Evolutionary conservation across 148 eudicot species (phyloP).

Genomic region (Nepenthes gracilis): DNA sequence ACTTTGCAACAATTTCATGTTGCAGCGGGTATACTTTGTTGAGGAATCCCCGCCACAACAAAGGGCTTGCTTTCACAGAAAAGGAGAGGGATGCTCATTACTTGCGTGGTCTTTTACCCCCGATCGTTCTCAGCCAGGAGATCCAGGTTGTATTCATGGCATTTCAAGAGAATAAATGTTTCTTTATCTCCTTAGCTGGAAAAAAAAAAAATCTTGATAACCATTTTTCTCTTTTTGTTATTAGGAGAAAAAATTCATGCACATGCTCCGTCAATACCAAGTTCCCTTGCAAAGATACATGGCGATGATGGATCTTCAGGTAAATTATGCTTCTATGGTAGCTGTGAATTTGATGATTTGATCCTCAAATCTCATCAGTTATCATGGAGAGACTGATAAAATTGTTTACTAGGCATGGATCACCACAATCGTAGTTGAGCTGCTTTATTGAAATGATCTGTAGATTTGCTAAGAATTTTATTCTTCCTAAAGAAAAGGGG

Average conservation of each 20-base stretch:
- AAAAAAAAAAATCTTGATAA: background rate
- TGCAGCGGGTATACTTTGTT: constrained; percentile 70
- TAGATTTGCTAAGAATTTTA: too few relatives aligned
- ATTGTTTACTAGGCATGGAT: background rate
- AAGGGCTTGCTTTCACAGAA: constrained; percentile 75
- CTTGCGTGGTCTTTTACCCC: constrained; percentile 82
- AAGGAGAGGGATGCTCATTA: constrained; percentile 87
- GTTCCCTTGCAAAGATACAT: constrained; percentile 76
- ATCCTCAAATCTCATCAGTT: too few relatives aligned
- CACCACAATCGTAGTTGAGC: too few relatives aligned
- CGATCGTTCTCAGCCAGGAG: constrained; percentile 47
- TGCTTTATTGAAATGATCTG: too few relatives aligned
- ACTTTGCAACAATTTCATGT: too few relatives aligned
- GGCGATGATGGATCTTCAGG: constrained; percentile 97
- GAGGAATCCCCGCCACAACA: constrained; percentile 86
- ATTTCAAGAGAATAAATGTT: background rate
- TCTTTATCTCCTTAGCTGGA: background rate
- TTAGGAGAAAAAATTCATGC: constrained; percentile 69
- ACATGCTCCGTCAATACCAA: constrained; percentile 54
- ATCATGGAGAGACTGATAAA: background rate
- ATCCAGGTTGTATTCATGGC: constrained; percentile 46
- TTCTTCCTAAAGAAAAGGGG: too few relatives aligned
- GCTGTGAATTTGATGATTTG: background rate
- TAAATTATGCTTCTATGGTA: constrained; percentile 6
- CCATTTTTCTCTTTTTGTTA: background rate